Conservation (phyloP, 106 monocot species). For the Vanilla planifolia region DNA sequence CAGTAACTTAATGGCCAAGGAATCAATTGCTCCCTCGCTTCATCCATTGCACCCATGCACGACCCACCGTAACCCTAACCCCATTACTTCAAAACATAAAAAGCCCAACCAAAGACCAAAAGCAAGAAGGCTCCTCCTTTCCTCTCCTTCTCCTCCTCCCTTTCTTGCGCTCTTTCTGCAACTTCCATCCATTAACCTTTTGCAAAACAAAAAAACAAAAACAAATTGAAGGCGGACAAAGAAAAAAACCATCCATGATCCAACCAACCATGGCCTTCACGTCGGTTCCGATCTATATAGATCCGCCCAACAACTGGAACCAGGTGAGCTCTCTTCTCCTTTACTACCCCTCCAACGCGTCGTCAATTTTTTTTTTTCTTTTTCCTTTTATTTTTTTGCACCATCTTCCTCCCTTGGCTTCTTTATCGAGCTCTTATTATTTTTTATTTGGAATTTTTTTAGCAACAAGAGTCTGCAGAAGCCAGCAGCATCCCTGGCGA, state of each 20-base stretch:
- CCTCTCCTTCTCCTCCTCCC: neutral
- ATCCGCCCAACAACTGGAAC: conserved; percentile 12
- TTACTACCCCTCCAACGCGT: neutral
- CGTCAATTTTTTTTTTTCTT: neutral
- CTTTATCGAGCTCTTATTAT: neutral
- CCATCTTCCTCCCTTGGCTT: neutral
- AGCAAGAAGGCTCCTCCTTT: neutral
- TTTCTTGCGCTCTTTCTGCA: neutral
- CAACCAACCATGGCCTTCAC: conserved; percentile 7
- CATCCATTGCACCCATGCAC: too few species aligned
- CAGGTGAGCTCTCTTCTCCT: neutral
- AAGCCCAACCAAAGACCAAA: neutral
- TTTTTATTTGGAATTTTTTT: neutral
- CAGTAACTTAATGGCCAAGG: too few species aligned
- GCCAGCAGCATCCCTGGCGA: neutral
- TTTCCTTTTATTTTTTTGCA: neutral
- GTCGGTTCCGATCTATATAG: conserved; percentile 8
- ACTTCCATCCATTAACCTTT: conserved; percentile 5
- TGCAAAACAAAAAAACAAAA: neutral
- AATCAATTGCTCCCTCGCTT: too few species aligned
- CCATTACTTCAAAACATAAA: too few species aligned
- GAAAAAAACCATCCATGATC: neutral
- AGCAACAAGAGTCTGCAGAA: neutral
- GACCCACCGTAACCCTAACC: too few species aligned
- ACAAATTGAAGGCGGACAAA: conserved; percentile 1